phyloP scores from a whole-genome alignment of 1,284 basidiomycete species.

The Xerocomus nothofagi region DNA sequence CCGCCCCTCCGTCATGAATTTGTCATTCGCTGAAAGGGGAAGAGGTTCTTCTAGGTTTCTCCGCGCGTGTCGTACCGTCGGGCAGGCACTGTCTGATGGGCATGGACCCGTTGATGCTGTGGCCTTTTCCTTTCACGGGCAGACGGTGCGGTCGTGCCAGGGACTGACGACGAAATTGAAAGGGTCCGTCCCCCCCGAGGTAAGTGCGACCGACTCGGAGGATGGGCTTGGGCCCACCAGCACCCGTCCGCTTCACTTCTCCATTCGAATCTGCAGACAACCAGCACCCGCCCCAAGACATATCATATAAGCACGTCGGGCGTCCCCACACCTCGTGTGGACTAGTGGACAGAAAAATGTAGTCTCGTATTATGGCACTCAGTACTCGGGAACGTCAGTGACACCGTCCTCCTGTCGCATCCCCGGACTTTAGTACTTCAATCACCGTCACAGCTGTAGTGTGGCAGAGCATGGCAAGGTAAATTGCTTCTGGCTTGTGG shows the following conservation, averaged over 20 bases:
- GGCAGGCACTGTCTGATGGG: constrained; percentile 9
- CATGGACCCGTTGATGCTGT: not conserved
- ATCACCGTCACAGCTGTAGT: not conserved
- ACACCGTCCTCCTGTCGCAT: not conserved
- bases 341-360: not conserved
- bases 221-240: not conserved
- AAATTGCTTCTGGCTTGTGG: too few species aligned
- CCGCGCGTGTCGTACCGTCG: constrained; percentile 9
- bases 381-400: too few species aligned
- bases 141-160: not conserved
- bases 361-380: not conserved
- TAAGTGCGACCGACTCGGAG: not conserved
- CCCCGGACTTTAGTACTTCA: not conserved
- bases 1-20: not conserved
- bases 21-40: not conserved
- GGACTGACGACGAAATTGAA: not conserved
- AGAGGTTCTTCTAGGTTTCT: too few species aligned
- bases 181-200: not conserved
- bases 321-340: not conserved
- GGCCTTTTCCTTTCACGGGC: not conserved
- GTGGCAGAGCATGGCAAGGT: too few species aligned
- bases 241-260: not conserved
- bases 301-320: not conserved
- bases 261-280: not conserved
- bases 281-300: not conserved